Base-by-base conservation (phyloP, 495 filamentous ascomycete species). In the Aspergillus egyptiacus region DNA sequence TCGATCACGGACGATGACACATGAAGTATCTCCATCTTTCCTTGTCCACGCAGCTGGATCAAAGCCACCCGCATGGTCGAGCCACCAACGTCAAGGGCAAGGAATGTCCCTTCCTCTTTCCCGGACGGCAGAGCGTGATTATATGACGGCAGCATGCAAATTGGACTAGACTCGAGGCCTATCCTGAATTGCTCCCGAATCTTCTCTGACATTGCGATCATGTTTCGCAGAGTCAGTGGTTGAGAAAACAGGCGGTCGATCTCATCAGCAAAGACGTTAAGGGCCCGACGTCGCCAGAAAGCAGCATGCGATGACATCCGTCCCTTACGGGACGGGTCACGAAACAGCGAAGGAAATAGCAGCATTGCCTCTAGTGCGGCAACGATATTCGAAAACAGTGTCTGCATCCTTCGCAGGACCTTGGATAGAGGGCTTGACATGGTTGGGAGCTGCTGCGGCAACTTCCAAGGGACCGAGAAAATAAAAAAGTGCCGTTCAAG, bases 111-210 rank as follows among this genome's bases (percentile, higher is more conserved):
- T 40, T 67, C 66, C 53, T 86, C 82, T 31, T 70, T 46, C 6
- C 82, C 82, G 9, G 74, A 74, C 3, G 82, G 82, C 17, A 86
- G 67, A 0, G 72, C 75, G 55, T 82, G 72, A 49, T 76, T 82
- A 65, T 79, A 83, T 5, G 82, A 85, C 0, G 82, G 82, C 31
- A 85, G 69, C 82, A 85, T 86, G 64, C 75, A 79, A 48, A 74
- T 72, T 8, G 75, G 69, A 57, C 73, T 80, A 17, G 62, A 62
- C 48, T 76, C 66, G 7, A 85, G 64, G 46, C 75, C 78, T 35
- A 71, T 58, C 36, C 57, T 62, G 58, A 82, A 79, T 53, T 84
- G 80, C n/a, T 64, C 69, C 46, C 77, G 77, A 49, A 86, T 77
- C 62, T 70, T 70, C 48, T 66, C 68, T 1, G 82, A 83, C 68